These are phyloP conservation scores for Diplodia mutila DNA, from an alignment of 2,329 filamentous ascomycete genomes.

Conservation along the genomic window DNA sequence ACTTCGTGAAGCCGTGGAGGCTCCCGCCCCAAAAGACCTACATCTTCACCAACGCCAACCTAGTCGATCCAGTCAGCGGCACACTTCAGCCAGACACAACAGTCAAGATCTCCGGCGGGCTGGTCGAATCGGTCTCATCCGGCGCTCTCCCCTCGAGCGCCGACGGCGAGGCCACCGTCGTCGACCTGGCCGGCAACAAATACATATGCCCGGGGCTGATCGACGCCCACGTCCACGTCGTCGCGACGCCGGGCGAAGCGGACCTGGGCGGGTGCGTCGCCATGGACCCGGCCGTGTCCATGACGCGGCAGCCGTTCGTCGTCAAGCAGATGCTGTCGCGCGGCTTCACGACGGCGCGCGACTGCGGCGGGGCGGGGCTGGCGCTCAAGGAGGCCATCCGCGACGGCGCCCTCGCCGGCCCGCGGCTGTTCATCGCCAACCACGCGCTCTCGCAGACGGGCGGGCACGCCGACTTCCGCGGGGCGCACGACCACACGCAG, in stretches of 20 bases:
- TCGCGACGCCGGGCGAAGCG: conserved; percentile 28
- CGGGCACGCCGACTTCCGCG: conserved; percentile 59
- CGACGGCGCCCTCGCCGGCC: conserved; percentile 60
- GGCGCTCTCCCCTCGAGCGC: background rate
- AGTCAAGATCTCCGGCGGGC: conserved; percentile 29
- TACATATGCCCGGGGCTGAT: conserved; percentile 57
- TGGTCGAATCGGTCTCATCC: conserved; percentile 23
- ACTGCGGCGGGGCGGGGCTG: conserved; percentile 60
- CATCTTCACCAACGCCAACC: conserved; percentile 50
- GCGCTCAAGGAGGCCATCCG: conserved; percentile 61
- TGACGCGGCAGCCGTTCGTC: conserved; percentile 54
- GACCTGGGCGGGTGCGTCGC: conserved; percentile 32
- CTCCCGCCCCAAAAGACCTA: conserved; percentile 32
- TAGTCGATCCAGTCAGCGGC: conserved; percentile 49
- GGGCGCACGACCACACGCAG: conserved; percentile 47
- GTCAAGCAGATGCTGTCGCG: conserved; percentile 56
- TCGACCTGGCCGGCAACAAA: conserved; percentile 48
- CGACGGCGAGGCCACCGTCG: conserved; percentile 35
- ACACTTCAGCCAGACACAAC: conserved; percentile 24
- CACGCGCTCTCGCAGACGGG: conserved; percentile 61
- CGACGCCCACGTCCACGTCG: conserved; percentile 45
- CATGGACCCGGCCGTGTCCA: conserved; percentile 43
- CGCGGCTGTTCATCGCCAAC: conserved; percentile 37
- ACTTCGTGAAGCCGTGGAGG: conserved; percentile 33
- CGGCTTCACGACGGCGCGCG: conserved; percentile 63